Conservation (phyloP, 352 stramenopile genomes). For the Saprolegnia diclina region DNA sequence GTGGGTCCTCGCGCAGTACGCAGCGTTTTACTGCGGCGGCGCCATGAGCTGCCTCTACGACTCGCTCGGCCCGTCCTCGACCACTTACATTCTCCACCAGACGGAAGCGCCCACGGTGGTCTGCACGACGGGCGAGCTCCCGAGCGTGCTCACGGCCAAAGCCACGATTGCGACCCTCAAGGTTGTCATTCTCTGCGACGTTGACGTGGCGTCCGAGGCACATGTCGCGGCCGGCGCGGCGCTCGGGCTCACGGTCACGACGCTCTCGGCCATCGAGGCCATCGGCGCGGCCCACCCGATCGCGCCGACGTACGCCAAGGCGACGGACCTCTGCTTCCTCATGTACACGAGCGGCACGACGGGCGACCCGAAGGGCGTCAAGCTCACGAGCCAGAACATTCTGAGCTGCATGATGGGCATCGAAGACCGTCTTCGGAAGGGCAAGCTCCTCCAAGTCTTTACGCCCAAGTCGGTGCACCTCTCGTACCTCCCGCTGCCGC, state of each 20-base stretch:
- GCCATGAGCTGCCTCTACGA: conserved; percentile 74
- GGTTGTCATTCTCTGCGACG: conserved; percentile 13
- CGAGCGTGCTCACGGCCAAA: conserved; percentile 20
- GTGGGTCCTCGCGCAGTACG: conserved; percentile 83
- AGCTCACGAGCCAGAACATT: conserved; percentile 30
- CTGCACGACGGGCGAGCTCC: conserved; percentile 27
- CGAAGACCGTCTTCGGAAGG: conserved; percentile 13
- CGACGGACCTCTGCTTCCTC: conserved; percentile 14
- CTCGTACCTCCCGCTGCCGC: conserved; percentile 85
- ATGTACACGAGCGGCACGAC: conserved; percentile 31
- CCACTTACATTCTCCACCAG: conserved; percentile 27
- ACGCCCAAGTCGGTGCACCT: conserved; percentile 31
- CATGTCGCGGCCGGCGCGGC: neutral
- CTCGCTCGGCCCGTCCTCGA: conserved; percentile 30
- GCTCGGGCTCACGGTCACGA: conserved; percentile 3
- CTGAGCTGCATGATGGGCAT: conserved; percentile 29
- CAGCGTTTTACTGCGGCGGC: conserved; percentile 58
- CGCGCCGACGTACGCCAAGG: conserved; percentile 28
- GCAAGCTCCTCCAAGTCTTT: neutral
- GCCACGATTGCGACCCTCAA: neutral
- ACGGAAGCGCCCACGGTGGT: conserved; percentile 30
- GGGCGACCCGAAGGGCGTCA: conserved; percentile 29
- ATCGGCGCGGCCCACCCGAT: conserved; percentile 32
- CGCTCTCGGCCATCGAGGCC: neutral
- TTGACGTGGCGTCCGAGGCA: neutral